Percentiles rank a stretch among this genome's conserved stretches.
These are phyloP conservation scores for Allomyces javanicus DNA, from an alignment of 192 early-diverging fungal genomes.

Conservation along the genomic window DNA sequence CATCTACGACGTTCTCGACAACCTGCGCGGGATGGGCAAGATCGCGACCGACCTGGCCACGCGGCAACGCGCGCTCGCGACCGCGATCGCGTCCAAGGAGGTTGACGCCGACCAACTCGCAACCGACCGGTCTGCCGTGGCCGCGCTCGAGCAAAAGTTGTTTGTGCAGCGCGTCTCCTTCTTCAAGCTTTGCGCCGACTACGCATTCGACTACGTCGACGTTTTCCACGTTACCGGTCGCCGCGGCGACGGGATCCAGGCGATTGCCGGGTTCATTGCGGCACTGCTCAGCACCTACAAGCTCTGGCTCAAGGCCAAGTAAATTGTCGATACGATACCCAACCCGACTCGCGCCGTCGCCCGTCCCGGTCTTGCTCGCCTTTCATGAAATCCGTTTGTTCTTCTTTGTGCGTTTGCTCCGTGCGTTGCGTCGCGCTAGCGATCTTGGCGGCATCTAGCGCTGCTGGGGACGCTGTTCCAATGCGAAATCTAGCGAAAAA, in stretches of 20 bases:
- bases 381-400: too few relatives aligned
- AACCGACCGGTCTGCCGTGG: not conserved
- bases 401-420: too few relatives aligned
- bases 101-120: not conserved
- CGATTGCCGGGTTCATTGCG: not conserved
- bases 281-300: not conserved
- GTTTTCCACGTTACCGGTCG: not conserved
- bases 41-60: slow-evolving; percentile 10
- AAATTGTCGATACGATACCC: too few relatives aligned
- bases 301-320: not conserved
- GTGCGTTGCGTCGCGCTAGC: too few relatives aligned
- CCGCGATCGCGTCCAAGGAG: not conserved
- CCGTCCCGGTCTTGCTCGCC: too few relatives aligned
- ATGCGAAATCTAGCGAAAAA: too few relatives aligned
- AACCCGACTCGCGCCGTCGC: too few relatives aligned
- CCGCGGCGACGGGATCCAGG: not conserved
- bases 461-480: too few relatives aligned
- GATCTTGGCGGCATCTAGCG: too few relatives aligned
- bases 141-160: slow-evolving; percentile 21
- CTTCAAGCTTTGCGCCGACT: slow-evolving; percentile 46
- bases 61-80: slow-evolving; percentile 9
- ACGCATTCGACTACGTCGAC: slow-evolving; percentile 34
- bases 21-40: slow-evolving; percentile 16
- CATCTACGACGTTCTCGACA: slow-evolving; percentile 40
- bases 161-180: slow-evolving; percentile 34